phyloP scores from a whole-genome alignment of 2,329 filamentous ascomycete species.

The Moelleriella libera region DNA sequence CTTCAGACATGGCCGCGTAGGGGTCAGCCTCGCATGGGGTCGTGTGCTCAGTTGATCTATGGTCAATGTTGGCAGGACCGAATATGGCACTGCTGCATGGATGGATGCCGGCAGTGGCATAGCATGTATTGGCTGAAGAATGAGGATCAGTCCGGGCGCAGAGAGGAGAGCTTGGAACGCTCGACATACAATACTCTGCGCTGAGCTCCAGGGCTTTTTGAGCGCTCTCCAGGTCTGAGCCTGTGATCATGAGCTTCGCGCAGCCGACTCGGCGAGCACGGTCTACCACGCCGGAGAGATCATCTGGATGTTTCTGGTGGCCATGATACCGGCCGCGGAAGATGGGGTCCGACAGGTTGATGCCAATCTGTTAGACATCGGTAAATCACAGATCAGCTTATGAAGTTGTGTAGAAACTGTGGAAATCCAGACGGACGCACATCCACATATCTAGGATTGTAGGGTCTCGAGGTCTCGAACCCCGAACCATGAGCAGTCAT shows the following conservation, averaged over 20 bases:
- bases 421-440: constrained; percentile 22
- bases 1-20: constrained; percentile 31
- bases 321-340: constrained; percentile 78
- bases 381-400: not conserved
- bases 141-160: not conserved
- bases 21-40: constrained; percentile 40
- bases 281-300: constrained; percentile 63
- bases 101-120: constrained; percentile 85
- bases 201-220: constrained; percentile 61
- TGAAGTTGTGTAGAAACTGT: constrained; percentile 1
- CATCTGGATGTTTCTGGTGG: constrained; percentile 58
- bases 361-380: constrained; percentile 51
- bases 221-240: constrained; percentile 72
- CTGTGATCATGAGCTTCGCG: constrained; percentile 82
- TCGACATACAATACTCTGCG: constrained; percentile 53
- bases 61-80: constrained; percentile 35
- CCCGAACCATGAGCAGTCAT: constrained; percentile 13
- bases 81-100: constrained; percentile 79
- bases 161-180: not conserved
- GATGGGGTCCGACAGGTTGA: constrained; percentile 89
- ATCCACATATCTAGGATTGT: constrained; percentile 44
- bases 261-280: constrained; percentile 69
- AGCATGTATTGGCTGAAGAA: constrained; percentile 60
- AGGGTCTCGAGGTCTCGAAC: constrained; percentile 6
- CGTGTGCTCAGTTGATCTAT: constrained; percentile 23